phyloP scores from a whole-genome alignment of 192 early-diverging fungal species.

The Gamsiella multidivaricata region DNA sequence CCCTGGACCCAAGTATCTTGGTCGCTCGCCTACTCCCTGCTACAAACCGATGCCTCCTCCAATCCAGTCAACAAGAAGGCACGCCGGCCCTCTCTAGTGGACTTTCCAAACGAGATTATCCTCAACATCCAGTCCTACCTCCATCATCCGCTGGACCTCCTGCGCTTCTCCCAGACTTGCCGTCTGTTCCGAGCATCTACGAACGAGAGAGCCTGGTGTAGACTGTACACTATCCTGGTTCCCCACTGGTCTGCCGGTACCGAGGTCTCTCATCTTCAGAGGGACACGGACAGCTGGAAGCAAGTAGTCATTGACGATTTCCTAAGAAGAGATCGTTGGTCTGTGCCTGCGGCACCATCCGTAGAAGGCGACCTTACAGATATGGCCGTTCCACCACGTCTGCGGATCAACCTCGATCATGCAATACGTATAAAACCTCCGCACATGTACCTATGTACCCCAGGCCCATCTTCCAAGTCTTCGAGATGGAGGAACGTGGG shows the following conservation, averaged over 20 bases:
- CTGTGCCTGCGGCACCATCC: too few relatives aligned
- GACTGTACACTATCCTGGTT: background rate
- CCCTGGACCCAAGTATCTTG: background rate
- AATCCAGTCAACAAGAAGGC: background rate
- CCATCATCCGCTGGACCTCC: background rate
- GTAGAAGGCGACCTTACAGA: too few relatives aligned
- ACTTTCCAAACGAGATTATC: constrained; percentile 13
- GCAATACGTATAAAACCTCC: background rate
- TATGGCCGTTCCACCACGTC: too few relatives aligned
- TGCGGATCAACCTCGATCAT: background rate
- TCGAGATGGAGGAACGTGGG: constrained; percentile 22
- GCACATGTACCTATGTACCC: background rate
- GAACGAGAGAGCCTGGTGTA: background rate
- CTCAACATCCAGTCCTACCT: background rate
- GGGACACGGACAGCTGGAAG: constrained; percentile 2
- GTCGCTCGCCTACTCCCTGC: background rate
- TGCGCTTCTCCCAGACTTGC: constrained; percentile 15
- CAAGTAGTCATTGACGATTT: constrained; percentile 16
- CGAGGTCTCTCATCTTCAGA: constrained; percentile 2
- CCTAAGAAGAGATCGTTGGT: background rate
- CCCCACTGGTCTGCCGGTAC: background rate
- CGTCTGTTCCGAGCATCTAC: background rate
- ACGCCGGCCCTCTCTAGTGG: background rate
- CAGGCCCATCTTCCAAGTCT: background rate
- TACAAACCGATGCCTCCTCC: background rate